Percentiles rank a stretch among this genome's conserved stretches.
Evolutionary conservation across 345 rosid genomes (phyloP).

Genomic region (Eucalyptus tenuipes): DNA sequence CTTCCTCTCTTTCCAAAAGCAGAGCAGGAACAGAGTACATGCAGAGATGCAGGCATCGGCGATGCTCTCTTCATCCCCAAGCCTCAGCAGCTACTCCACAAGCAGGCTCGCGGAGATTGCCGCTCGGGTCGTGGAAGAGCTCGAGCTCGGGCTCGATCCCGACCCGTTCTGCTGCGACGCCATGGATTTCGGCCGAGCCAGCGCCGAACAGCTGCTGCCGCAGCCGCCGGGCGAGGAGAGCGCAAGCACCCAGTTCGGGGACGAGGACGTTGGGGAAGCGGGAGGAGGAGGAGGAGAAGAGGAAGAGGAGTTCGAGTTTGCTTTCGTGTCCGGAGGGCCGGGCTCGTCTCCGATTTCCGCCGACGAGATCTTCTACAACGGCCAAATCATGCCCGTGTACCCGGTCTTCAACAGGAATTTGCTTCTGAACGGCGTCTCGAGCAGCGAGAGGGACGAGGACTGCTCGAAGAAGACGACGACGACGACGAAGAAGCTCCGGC

Average conservation of each 20-base stretch:
- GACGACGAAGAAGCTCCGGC: neutral
- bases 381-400: conserved; percentile 47
- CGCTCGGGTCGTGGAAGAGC: conserved; percentile 14
- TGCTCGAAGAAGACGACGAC: neutral
- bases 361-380: conserved; percentile 21
- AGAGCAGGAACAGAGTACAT: neutral
- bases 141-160: conserved; percentile 4
- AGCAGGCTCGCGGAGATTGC: conserved; percentile 20
- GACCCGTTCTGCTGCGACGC: neutral
- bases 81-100: conserved; percentile 19
- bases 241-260: neutral
- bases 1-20: neutral
- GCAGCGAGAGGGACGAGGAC: neutral
- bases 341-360: conserved; percentile 12
- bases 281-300: neutral
- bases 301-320: conserved; percentile 22
- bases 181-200: neutral
- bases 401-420: conserved; percentile 4
- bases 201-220: neutral
- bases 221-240: neutral
- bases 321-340: neutral
- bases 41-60: neutral
- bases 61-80: conserved; percentile 2
- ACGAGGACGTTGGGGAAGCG: neutral
- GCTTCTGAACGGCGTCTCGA: neutral